phyloP scores from a whole-genome alignment of 2,329 filamentous ascomycete species.

The Exophiala spinifera region DNA sequence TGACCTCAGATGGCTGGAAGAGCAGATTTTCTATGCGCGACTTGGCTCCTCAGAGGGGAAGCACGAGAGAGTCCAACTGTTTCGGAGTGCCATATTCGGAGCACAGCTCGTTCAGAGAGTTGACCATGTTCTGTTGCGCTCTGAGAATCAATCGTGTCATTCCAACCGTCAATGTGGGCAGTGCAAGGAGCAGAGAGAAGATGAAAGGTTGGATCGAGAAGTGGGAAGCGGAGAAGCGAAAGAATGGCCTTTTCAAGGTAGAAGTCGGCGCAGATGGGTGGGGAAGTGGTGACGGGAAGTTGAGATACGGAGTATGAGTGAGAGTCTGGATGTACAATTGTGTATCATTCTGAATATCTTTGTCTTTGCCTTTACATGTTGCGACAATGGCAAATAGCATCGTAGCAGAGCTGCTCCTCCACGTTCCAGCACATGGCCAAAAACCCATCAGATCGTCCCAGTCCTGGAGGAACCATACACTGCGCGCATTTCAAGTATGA shows the following conservation, averaged over 20 bases:
- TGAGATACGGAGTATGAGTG: slow-evolving; percentile 24
- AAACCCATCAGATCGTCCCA: no score
- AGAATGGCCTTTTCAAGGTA: slow-evolving; percentile 57
- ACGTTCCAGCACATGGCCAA: no score
- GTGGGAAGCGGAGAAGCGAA: slow-evolving; percentile 61
- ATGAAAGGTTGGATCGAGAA: slow-evolving; percentile 66
- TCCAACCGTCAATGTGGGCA: slow-evolving; percentile 86
- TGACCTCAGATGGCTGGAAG: slow-evolving; percentile 71
- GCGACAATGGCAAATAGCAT: no score
- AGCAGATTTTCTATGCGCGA: slow-evolving; percentile 69
- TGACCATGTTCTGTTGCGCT: slow-evolving; percentile 89
- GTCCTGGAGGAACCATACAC: no score
- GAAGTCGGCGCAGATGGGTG: slow-evolving; percentile 33
- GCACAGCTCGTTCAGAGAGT: slow-evolving; percentile 89
- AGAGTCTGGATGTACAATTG: neutral
- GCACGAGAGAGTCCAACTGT: slow-evolving; percentile 76
- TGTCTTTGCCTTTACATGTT: no score
- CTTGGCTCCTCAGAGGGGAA: slow-evolving; percentile 77
- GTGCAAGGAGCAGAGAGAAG: slow-evolving; percentile 58
- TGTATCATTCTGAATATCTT: no score
- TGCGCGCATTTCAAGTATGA: no score
- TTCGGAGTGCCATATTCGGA: slow-evolving; percentile 95
- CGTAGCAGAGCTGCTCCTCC: no score
- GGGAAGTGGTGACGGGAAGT: slow-evolving; percentile 28
- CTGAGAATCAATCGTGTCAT: slow-evolving; percentile 85